Conservation (phyloP, 768 basidiomycete genomes). For the Strobilomyces confusus region DNA sequence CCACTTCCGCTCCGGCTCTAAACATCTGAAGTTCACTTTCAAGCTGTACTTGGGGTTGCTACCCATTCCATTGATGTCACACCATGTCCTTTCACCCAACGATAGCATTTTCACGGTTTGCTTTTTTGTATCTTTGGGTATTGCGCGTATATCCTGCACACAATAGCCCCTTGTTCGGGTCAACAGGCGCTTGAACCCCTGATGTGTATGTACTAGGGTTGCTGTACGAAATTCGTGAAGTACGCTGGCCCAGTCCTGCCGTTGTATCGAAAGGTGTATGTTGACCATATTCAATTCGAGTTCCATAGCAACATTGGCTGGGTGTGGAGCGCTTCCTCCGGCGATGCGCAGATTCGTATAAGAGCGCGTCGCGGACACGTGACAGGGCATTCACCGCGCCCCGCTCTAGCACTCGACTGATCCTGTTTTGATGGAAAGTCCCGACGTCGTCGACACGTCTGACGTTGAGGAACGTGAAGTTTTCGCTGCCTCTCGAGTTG, state of each 20-base stretch:
- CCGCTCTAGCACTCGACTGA: too few relatives aligned
- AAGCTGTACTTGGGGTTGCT: conserved; percentile 17
- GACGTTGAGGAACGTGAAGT: conserved; percentile 58
- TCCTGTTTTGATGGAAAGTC: conserved; percentile 16
- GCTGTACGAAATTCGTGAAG: conserved; percentile 7
- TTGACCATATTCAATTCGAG: conserved; percentile 1
- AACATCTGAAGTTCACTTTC: conserved; percentile 22
- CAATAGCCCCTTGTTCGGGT: conserved; percentile 6
- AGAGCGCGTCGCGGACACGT: conserved; percentile 16
- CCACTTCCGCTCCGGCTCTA: conserved; percentile 25
- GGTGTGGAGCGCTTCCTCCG: too few relatives aligned
- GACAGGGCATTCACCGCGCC: conserved; percentile 5
- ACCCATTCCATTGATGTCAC: conserved; percentile 3
- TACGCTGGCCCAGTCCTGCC: conserved; percentile 3
- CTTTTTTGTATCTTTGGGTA: conserved; percentile 21
- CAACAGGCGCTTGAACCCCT: neutral
- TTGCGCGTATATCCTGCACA: conserved; percentile 24
- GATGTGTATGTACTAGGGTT: conserved; percentile 1
- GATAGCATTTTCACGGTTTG: conserved; percentile 10
- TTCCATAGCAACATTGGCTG: too few relatives aligned
- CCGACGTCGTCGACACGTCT: conserved; percentile 57
- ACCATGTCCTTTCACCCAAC: conserved; percentile 9
- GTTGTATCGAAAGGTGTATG: conserved; percentile 19
- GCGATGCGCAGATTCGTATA: too few relatives aligned
- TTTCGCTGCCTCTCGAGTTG: conserved; percentile 21